These are phyloP conservation scores for Nadsonia starkeyi-henricii DNA, from an alignment of 1,139 yeast species.

Conservation along the genomic window DNA sequence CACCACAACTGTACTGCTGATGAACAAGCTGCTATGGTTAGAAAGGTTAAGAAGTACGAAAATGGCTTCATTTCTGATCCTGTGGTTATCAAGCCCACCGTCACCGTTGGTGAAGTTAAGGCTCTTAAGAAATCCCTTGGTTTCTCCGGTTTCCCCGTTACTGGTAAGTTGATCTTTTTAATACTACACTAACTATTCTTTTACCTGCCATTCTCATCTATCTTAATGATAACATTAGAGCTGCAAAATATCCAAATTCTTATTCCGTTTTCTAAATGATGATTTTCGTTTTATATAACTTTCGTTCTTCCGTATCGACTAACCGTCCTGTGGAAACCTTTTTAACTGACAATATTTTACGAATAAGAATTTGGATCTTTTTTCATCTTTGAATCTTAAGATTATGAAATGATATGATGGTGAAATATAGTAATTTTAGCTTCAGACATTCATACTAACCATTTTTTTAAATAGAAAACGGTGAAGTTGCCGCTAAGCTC, in stretches of 20 bases:
- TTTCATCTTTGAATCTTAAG: not conserved
- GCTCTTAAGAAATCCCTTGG: slow-evolving; percentile 60
- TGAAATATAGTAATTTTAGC: slow-evolving; percentile 3
- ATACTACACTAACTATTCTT: not conserved
- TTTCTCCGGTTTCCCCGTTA: slow-evolving; percentile 96
- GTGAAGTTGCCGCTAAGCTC: slow-evolving; percentile 77
- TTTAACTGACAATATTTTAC: slow-evolving; percentile 25
- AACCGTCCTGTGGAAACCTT: slow-evolving; percentile 88
- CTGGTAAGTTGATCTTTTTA: slow-evolving; percentile 63
- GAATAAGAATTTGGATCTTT: not conserved
- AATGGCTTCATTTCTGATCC: slow-evolving; percentile 97
- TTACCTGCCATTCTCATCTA: slow-evolving; percentile 2
- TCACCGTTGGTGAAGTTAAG: slow-evolving; percentile 73
- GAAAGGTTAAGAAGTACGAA: slow-evolving; percentile 89
- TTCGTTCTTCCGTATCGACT: slow-evolving; percentile 99
- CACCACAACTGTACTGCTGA: slow-evolving; percentile 96
- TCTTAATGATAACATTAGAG: too few relatives aligned
- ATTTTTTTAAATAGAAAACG: slow-evolving; percentile 43
- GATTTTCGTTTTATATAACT: slow-evolving; percentile 59
- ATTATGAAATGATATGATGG: too few relatives aligned
- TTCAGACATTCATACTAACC: slow-evolving; percentile 7
- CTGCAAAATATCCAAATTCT: not conserved
- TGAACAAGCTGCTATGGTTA: slow-evolving; percentile 97
- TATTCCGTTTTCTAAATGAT: slow-evolving; percentile 31
- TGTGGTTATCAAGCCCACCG: slow-evolving; percentile 60